A percentile compares a stretch with the other conserved stretches of the same genome.
Evolutionary conservation across 2,329 filamentous ascomycete genomes (phyloP).

Genomic region (Endocalyx cinctus): DNA sequence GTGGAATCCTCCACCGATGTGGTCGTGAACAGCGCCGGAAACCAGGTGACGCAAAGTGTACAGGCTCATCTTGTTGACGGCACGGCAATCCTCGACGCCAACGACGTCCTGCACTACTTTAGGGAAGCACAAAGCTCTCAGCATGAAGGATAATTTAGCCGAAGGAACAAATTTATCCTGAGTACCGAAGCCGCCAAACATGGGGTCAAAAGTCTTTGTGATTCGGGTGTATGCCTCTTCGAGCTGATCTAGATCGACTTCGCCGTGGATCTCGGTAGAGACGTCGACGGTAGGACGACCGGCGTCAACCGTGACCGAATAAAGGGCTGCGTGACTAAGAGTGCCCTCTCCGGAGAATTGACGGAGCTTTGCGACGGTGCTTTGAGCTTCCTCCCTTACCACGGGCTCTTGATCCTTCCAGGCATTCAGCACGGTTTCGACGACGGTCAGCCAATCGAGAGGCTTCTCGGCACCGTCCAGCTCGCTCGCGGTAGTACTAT

Average conservation of each 20-base stretch:
- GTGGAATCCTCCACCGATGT: slow-evolving; percentile 52
- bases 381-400: slow-evolving; percentile 77
- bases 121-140: slow-evolving; percentile 69
- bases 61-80: slow-evolving; percentile 73
- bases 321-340: slow-evolving; percentile 38
- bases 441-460: slow-evolving; percentile 76
- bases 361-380: slow-evolving; percentile 74
- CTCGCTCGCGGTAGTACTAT: slow-evolving; percentile 31
- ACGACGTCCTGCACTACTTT: slow-evolving; percentile 76
- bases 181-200: slow-evolving; percentile 73
- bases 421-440: slow-evolving; percentile 68
- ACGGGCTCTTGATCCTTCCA: slow-evolving; percentile 84
- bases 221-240: slow-evolving; percentile 87
- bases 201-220: slow-evolving; percentile 70
- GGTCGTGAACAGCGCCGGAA: slow-evolving; percentile 51
- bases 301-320: slow-evolving; percentile 19
- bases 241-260: slow-evolving; percentile 79
- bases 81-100: slow-evolving; percentile 70
- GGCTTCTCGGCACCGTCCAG: slow-evolving; percentile 51
- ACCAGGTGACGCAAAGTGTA: slow-evolving; percentile 73
- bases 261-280: slow-evolving; percentile 51
- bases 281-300: slow-evolving; percentile 7
- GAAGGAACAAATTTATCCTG: slow-evolving; percentile 90
- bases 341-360: slow-evolving; percentile 89
- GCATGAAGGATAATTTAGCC: slow-evolving; percentile 75